Base-by-base conservation (phyloP, 352 stramenopile genomes). In the Pythium apleroticum region DNA sequence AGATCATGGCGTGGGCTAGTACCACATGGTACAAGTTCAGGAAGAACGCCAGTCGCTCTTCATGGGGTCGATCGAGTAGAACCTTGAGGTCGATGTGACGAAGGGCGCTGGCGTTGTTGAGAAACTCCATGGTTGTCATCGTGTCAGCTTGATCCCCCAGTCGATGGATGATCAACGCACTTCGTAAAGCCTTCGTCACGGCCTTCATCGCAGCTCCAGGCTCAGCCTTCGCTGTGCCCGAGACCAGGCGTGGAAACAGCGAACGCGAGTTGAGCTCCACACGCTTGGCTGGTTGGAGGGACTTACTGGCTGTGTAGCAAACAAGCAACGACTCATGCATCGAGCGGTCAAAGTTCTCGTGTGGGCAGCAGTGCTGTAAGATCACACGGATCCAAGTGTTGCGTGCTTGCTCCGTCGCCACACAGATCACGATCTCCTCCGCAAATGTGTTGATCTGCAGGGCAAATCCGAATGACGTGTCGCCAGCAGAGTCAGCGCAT, bases 1-100 rank as follows among this genome's bases (percentile, higher is more conserved):
- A 71, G 50, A 91, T 87, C 77, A 91, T 89, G 12, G 83, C 84
- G 56, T 95, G 86, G 6, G 83, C 81, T 3, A 91, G 63, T n/a
- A 95, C 65, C 1, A 75, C 72, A 52, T 93, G 83, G 48, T 91
- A 92, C 56, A 95, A 45, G 59, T 95, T 95, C 52, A 95, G 67
- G 48, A 88, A 93, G 48, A 95, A 92, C 9, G 77, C 63, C 1
- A 93, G 48, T 20, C 88, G 78, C 19, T 89, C 72, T 66, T 95
- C 86, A 25, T 93, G 81, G 5, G 72, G 78, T 52, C 71, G 19
- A 11, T 57, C 41, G 19, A 88, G 65, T 2, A 92, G 41, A 0
- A 60, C 31, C 10, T 74, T n/a, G 28, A 93, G 53, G 56, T 95
- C 74, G 48, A 93, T 68, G 12, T 37, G 63, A 22, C 84, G 78